Conservation (phyloP, 306 rosid species). For the Medicago lupulina region DNA sequence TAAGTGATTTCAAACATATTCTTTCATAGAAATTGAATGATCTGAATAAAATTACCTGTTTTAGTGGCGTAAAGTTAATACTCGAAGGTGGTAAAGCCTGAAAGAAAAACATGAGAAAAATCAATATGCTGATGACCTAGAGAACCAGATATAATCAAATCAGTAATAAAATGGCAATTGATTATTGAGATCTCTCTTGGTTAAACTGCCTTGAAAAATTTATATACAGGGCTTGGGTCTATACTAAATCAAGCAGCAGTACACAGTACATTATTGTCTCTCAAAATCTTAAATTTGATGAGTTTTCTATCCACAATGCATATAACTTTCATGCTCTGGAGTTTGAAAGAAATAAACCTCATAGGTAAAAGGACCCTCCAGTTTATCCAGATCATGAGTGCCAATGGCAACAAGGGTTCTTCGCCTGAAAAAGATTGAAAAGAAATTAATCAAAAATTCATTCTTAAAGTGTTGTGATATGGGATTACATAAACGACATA, state of each 20-base stretch:
- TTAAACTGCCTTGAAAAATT: background rate
- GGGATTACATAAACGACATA: conserved; percentile 15
- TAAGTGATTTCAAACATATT: conserved; percentile 31
- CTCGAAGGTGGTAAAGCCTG: conserved; percentile 90
- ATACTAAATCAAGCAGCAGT: background rate
- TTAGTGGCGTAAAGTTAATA: conserved; percentile 79
- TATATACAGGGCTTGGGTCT: background rate
- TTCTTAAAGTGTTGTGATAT: background rate
- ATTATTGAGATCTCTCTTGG: background rate
- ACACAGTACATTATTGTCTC: conserved; percentile 15
- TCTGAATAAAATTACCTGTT: conserved; percentile 67
- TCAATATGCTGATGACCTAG: background rate
- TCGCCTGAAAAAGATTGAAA: conserved; percentile 56
- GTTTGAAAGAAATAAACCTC: conserved; percentile 66
- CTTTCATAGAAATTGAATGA: conserved; percentile 19
- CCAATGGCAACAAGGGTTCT: conserved; percentile 98
- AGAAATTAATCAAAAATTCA: conserved; percentile 28
- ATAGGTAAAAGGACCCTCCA: conserved; percentile 85
- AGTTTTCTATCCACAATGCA: conserved; percentile 18
- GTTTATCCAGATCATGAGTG: conserved; percentile 90
- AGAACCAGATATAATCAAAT: background rate
- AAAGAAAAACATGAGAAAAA: conserved; percentile 37
- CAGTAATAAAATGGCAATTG: background rate
- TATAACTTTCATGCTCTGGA: conserved; percentile 24
- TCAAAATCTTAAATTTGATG: conserved; percentile 13